These are phyloP conservation scores for Neurospora sp. DNA, from an alignment of 495 filamentous ascomycete species.

Conservation along the genomic window DNA sequence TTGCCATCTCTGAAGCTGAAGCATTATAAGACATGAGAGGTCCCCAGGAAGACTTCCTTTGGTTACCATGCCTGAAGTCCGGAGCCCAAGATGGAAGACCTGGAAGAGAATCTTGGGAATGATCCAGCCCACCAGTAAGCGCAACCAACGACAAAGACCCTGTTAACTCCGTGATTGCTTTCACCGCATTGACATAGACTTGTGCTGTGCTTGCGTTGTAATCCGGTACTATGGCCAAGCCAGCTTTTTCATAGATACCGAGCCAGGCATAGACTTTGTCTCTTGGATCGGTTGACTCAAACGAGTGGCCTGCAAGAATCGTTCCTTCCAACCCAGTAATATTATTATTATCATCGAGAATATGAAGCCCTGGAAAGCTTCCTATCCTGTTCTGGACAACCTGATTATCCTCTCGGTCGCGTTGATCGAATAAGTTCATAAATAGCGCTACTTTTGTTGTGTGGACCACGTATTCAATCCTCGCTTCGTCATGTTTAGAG, in stretches of 20 bases:
- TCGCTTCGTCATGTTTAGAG: too few relatives aligned
- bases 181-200: neutral
- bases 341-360: too few relatives aligned
- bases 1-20: neutral
- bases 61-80: neutral
- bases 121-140: neutral
- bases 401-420: neutral
- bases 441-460: too few relatives aligned
- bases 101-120: neutral
- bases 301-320: neutral
- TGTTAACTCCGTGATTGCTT: neutral
- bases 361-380: neutral
- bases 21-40: neutral
- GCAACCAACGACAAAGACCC: neutral
- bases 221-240: neutral
- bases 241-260: neutral
- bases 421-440: too few relatives aligned
- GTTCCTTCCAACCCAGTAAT: too few relatives aligned
- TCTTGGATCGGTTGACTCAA: neutral
- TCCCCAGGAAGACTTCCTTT: neutral
- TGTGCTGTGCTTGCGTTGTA: neutral
- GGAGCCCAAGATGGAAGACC: neutral
- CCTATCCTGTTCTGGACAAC: neutral
- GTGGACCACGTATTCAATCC: too few relatives aligned
- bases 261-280: neutral